phyloP scores from a whole-genome alignment of 2,329 filamentous ascomycete species.

The Cadophora luteo-olivacea region DNA sequence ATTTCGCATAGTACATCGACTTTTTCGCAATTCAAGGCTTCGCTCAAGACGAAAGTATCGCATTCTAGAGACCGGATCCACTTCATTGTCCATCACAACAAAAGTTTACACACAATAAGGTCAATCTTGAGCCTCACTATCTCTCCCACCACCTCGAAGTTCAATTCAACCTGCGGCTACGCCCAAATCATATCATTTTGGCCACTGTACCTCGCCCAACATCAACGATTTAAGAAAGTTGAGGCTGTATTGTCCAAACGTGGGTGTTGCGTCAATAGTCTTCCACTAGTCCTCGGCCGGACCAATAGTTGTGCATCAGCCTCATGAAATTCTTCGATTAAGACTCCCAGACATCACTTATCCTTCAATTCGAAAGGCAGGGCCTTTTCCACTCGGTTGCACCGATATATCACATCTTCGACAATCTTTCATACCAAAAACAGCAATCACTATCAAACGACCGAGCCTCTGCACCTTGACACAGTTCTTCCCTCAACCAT shows the following conservation, averaged over 20 bases:
- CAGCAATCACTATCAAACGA: not conserved
- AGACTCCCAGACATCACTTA: conserved; percentile 9
- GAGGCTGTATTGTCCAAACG: not conserved
- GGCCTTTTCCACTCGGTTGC: conserved; percentile 5
- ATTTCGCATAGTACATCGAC: not conserved
- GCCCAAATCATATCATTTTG: conserved; percentile 1
- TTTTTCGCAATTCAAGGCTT: not conserved
- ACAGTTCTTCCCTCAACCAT: too few relatives aligned
- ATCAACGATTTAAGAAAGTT: not conserved
- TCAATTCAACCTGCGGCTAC: conserved; percentile 5
- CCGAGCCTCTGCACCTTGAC: too few relatives aligned
- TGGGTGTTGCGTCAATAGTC: not conserved
- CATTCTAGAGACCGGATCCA: not conserved
- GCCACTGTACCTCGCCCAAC: not conserved
- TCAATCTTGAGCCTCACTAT: not conserved
- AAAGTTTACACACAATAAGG: not conserved
- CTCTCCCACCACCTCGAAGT: conserved; percentile 10
- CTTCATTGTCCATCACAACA: not conserved
- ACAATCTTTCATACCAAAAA: conserved; percentile 1
- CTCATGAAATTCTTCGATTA: not conserved
- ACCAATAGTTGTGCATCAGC: not conserved
- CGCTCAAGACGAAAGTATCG: not conserved
- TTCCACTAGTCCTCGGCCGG: not conserved
- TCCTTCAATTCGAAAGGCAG: conserved; percentile 4
- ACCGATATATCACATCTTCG: conserved; percentile 5